These are phyloP conservation scores for Fusarium nisikadoi DNA, from an alignment of 2,329 filamentous ascomycete species.

Conservation along the genomic window DNA sequence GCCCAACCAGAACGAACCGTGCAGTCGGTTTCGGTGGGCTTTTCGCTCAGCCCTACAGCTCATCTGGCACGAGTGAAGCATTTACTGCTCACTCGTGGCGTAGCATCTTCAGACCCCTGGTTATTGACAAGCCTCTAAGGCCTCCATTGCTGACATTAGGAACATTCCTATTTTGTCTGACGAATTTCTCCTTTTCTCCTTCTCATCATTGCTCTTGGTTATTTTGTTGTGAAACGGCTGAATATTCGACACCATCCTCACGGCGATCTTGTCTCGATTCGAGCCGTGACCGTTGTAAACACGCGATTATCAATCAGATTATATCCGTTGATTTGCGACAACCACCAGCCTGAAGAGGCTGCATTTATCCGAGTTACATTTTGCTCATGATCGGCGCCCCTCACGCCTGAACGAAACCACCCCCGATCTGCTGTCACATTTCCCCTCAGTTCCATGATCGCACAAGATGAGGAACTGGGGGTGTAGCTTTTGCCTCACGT, in stretches of 20 bases:
- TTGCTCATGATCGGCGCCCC: slow-evolving; percentile 22
- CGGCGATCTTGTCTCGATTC: slow-evolving; percentile 14
- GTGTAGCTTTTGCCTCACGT: slow-evolving; percentile 36
- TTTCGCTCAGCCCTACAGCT: slow-evolving; percentile 42
- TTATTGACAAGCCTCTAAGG: slow-evolving; percentile 33
- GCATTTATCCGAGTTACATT: slow-evolving; percentile 20
- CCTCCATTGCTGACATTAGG: slow-evolving; percentile 44
- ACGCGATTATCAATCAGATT: neutral
- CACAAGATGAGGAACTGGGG: slow-evolving; percentile 37
- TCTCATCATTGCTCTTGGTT: slow-evolving; percentile 2
- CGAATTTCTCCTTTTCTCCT: slow-evolving; percentile 17
- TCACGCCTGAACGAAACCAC: slow-evolving; percentile 10
- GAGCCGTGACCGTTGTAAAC: slow-evolving; percentile 5
- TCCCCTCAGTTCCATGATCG: slow-evolving; percentile 32
- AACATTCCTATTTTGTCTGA: slow-evolving; percentile 26
- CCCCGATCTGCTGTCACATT: slow-evolving; percentile 11
- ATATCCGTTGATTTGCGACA: slow-evolving; percentile 14
- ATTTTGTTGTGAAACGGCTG: slow-evolving; percentile 1
- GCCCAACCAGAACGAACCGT: slow-evolving; percentile 30
- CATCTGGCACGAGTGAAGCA: slow-evolving; percentile 30
- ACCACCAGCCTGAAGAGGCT: neutral
- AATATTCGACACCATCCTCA: neutral
- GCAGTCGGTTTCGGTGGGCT: slow-evolving; percentile 33
- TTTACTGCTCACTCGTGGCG: slow-evolving; percentile 42
- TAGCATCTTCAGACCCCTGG: slow-evolving; percentile 41